Base-by-base conservation (phyloP, 768 basidiomycete genomes). In the Naganishia vishniacii region DNA sequence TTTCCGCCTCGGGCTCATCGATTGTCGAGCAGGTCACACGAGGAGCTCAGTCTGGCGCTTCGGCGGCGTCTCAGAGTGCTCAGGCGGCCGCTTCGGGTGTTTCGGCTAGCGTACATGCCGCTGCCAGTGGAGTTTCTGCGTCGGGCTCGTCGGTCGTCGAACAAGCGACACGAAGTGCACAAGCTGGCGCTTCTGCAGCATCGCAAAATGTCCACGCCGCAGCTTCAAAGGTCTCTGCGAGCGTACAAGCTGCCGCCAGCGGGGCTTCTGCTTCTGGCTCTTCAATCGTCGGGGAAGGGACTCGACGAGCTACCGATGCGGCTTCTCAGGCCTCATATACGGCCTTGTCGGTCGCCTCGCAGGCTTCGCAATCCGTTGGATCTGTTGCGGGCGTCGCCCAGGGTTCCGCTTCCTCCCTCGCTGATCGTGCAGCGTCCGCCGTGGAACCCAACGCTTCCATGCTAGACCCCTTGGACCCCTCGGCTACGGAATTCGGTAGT, bases 281-380 rank as follows among this genome's bases (percentile, higher is more conserved):
- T 9, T 44, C 42, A 6, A 18, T 44, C 13, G 42, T 44, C n/a
- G 42, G n/a, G 7, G 11, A 44, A 9, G 42, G 11, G 42, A 12
- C 13, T 11, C 42, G n/a, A 12, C 5, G 42, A 8, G 42, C 18
- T n/a, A 3, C 13, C 37, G 11, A 26, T 13, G 47, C 23, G 13
- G n/a, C 18, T 12, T 15, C 31, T 11, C 53, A 56, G 26, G 53
- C 37, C 6, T 20, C 53, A 2, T 20, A 56, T 13, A 37, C 53
- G 18, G 53, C 23, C 9, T 56, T 18, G 7, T 40, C 32, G n/a
- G 53, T 34, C 20, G 53, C 18, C 16, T 18, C 34, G 20, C 53
- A 56, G 40, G 53, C 34, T 56, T 41, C 53, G 18, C 53, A 41
- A 26, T 56, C 53, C 11, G 53, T 26, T 18, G 37, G 20, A 37